phyloP scores from a whole-genome alignment of 495 filamentous ascomycete species.

The Neurospora intermedia region DNA sequence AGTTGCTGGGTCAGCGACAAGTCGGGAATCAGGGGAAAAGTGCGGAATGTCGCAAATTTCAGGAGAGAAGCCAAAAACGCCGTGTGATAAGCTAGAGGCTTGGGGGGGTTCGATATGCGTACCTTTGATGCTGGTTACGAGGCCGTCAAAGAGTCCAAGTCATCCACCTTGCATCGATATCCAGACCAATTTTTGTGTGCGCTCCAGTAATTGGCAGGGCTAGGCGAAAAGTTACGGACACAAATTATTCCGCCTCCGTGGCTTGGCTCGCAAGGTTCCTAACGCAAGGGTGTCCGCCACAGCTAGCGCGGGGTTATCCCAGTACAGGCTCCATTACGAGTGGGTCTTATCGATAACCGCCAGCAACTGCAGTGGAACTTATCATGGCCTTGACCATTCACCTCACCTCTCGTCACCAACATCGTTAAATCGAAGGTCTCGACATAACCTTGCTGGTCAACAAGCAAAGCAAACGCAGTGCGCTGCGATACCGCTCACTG shows the following conservation, averaged over 20 bases:
- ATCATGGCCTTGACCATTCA: background rate
- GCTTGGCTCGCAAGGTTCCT: background rate
- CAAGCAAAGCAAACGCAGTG: background rate
- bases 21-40: conserved; percentile 7
- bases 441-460: background rate
- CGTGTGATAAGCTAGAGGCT: conserved; percentile 3
- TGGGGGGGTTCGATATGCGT: conserved; percentile 14
- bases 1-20: conserved; percentile 18
- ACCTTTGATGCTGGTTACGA: conserved; percentile 25
- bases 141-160: conserved; percentile 28
- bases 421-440: background rate
- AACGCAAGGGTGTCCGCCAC: background rate
- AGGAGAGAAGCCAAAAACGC: conserved; percentile 5
- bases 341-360: background rate
- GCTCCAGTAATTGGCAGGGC: conserved; percentile 27
- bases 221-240: conserved; percentile 24
- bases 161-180: conserved; percentile 24
- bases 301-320: background rate
- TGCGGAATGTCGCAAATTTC: conserved; percentile 4
- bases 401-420: background rate
- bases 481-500: background rate
- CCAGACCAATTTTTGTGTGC: conserved; percentile 28
- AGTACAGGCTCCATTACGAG: background rate
- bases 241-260: conserved; percentile 20
- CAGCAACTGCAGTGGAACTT: background rate